Base-by-base conservation (phyloP, 2,329 filamentous ascomycete genomes). In the Fusarium cyanostomum region DNA sequence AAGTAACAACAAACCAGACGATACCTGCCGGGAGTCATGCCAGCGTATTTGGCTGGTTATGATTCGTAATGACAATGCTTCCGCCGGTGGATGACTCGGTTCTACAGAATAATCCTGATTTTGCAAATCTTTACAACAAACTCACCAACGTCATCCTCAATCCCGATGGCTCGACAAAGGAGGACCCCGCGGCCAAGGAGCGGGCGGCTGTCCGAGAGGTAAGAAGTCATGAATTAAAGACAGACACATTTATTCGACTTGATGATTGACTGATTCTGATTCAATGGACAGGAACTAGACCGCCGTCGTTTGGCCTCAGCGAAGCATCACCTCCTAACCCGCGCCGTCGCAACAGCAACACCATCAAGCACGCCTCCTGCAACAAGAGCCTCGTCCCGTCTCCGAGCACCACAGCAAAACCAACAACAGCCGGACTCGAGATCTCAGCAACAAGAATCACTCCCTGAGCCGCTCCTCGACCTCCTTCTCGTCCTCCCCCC, bases 41-140 rank as follows among this genome's bases (percentile, higher is more conserved):
- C 21, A 35, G 31, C 13, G 8, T 41, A 13, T 24, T 45, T 41
- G 39, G 35, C 18, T 46, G 38, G 21, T 31, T 26, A 26, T 65
- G 59, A 21, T 52, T 31, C 43, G 44, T 30, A 15, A 55, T 54
- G 31, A 52, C 72, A 15, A 88, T 88, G 85, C 74, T 89, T 3
- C 86, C 86, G 0, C 85, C 85, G 0, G 74, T 89, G 8, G 86
- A 89, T 16, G 78, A 83, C 8, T 66, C 79, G 0, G 76, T 89
- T 15, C 72, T 89, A 1, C 73, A 80, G 49, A 80, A 78, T 56
- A 89, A 89, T 62, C 86, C 86, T 0, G 80, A 84, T 18, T 89
- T 89, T 67, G 82, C 84, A n/a, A 77, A 79, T 30, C 79, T 89
- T 6, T 86, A 89, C 73, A 78, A 75, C 13, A 83, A 79, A 11